A percentile compares a stretch with the other conserved stretches of the same genome.
Evolutionary conservation across 202 grass and related monocot species (phyloP).

Genomic region (Setaria italica): DNA sequence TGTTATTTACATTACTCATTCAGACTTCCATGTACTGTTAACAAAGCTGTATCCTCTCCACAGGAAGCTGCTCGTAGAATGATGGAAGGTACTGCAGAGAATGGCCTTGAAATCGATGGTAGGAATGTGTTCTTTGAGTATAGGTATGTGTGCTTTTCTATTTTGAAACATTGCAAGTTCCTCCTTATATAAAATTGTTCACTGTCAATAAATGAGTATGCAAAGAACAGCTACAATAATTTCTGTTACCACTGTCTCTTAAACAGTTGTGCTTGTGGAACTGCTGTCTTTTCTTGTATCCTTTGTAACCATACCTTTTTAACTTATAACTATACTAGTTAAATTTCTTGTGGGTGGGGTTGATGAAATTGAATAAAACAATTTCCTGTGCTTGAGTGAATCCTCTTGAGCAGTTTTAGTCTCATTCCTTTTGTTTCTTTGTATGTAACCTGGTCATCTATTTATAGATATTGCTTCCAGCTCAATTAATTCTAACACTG

Average conservation of each 20-base stretch:
- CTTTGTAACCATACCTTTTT: not conserved
- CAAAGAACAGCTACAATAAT: not conserved
- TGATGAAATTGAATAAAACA: conserved; percentile 27
- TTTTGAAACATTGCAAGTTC: conserved; percentile 1
- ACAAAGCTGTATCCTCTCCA: conserved; percentile 38
- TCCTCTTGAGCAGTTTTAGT: not conserved
- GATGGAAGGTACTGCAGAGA: conserved; percentile 79
- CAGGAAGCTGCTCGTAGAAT: conserved; percentile 93
- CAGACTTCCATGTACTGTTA: conserved; percentile 22
- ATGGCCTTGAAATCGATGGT: conserved; percentile 81
- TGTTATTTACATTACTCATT: conserved; percentile 38
- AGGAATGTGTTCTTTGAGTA: conserved; percentile 88
- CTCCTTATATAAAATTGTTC: conserved; percentile 7
- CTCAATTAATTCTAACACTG: conserved; percentile 39
- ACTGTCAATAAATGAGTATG: conserved; percentile 12
- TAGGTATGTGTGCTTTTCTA: conserved; percentile 59
- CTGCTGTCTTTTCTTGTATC: not conserved
- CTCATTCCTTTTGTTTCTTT: conserved; percentile 3
- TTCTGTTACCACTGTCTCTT: not conserved
- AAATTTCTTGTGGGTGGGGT: not conserved
- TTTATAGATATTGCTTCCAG: conserved; percentile 31
- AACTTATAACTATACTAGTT: not conserved
- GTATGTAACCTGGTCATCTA: conserved; percentile 9
- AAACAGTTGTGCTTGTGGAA: conserved; percentile 12
- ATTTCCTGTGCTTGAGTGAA: not conserved